Evolutionary conservation across 139 green algal species (phyloP).

Genomic region (Zygnema cylindricum): DNA sequence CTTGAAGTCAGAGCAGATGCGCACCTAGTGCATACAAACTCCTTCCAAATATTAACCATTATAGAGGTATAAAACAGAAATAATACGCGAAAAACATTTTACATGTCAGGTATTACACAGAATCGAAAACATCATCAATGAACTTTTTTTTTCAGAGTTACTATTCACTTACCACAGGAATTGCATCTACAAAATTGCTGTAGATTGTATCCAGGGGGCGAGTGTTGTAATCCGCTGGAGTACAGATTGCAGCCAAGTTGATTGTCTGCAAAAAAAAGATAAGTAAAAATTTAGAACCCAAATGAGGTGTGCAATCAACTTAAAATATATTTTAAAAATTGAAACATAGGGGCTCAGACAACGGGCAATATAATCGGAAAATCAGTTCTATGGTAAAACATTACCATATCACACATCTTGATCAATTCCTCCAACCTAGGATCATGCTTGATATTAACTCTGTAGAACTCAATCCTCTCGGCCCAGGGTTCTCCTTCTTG

Average conservation of each 20-base stretch:
- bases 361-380: no score
- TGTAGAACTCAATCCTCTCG: constrained; percentile 36
- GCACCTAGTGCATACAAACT: neutral
- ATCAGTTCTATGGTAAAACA: no score
- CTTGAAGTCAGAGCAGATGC: constrained; percentile 49
- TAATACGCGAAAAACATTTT: no score
- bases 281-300: no score
- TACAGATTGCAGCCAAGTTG: constrained; percentile 52
- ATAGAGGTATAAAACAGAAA: no score
- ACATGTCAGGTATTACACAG: no score
- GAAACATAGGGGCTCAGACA: no score
- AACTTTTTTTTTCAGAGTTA: no score
- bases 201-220: constrained; percentile 48
- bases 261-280: constrained; percentile 51
- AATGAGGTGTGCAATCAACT: no score
- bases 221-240: constrained; percentile 51
- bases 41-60: no score
- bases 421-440: constrained; percentile 29
- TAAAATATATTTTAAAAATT: no score
- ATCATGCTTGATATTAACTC: constrained; percentile 54
- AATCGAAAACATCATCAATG: no score
- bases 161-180: constrained; percentile 45
- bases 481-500: constrained; percentile 24
- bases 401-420: constrained; percentile 51
- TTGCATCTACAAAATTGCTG: constrained; percentile 52